A percentile compares a stretch with the other conserved stretches of the same genome.
Conservation (phyloP, 805 yeast genomes). For the Cyberlindnera amylophila region DNA sequence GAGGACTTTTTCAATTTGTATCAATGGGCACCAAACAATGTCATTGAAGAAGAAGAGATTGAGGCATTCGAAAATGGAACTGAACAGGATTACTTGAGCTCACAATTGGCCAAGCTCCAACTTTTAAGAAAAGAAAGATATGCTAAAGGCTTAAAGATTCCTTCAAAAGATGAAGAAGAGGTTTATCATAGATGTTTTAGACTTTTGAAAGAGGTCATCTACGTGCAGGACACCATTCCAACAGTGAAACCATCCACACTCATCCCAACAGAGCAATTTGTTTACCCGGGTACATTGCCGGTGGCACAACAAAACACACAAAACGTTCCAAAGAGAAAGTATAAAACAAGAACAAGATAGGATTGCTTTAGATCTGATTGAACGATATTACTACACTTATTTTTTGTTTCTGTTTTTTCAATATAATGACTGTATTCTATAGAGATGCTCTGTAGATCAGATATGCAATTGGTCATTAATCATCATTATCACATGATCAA, state of each 20-base stretch:
- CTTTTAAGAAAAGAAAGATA: conserved; percentile 46
- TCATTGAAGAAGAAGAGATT: conserved; percentile 50
- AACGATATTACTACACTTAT: neutral
- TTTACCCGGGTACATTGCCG: conserved; percentile 78
- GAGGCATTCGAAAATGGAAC: conserved; percentile 41
- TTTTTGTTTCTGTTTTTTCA: neutral
- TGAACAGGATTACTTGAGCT: conserved; percentile 40
- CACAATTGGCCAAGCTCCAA: conserved; percentile 46
- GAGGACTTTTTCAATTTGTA: conserved; percentile 31
- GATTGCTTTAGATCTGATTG: no score
- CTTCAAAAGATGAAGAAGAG: conserved; percentile 39
- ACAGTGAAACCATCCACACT: conserved; percentile 32
- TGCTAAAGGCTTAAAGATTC: conserved; percentile 30
- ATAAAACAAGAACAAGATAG: conserved; percentile 22
- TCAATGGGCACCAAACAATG: conserved; percentile 47
- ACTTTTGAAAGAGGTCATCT: conserved; percentile 42
- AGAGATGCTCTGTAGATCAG: neutral
- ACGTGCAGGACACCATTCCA: conserved; percentile 33
- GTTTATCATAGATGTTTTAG: conserved; percentile 42
- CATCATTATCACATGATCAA: conserved; percentile 20
- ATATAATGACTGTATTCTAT: conserved; percentile 13
- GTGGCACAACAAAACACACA: conserved; percentile 37
- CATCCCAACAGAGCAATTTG: conserved; percentile 69
- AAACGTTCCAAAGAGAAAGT: conserved; percentile 12
- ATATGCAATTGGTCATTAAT: neutral